Conservation (phyloP, 2,329 filamentous ascomycete genomes). For the Ceratocystis diversiconidia region DNA sequence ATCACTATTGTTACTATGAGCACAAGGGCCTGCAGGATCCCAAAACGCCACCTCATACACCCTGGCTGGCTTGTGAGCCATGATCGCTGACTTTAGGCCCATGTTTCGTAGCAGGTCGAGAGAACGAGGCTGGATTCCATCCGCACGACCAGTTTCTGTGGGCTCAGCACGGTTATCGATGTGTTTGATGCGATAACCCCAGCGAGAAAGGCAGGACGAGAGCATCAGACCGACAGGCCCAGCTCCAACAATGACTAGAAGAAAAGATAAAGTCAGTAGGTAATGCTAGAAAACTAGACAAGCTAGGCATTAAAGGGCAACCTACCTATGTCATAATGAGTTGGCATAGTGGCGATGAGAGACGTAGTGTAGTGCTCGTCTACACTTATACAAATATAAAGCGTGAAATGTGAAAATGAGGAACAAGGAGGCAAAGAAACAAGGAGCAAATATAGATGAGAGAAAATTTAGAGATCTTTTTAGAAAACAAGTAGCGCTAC, state of each 20-base stretch:
- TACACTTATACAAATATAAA: neutral
- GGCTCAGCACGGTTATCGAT: constrained; percentile 82
- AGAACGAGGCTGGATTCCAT: constrained; percentile 83
- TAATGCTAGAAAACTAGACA: constrained; percentile 17
- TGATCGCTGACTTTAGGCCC: constrained; percentile 75
- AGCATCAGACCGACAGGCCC: constrained; percentile 80
- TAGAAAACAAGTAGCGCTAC: neutral
- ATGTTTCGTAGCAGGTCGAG: constrained; percentile 78
- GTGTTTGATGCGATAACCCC: constrained; percentile 92
- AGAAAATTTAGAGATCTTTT: neutral
- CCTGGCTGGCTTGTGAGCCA: constrained; percentile 74
- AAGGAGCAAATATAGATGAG: neutral
- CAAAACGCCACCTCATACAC: constrained; percentile 68
- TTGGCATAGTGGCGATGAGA: neutral
- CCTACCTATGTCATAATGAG: constrained; percentile 34
- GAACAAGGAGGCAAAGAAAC: neutral
- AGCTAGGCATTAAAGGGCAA: constrained; percentile 17
- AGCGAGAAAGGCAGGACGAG: constrained; percentile 74
- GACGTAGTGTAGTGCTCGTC: neutral
- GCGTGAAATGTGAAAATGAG: neutral
- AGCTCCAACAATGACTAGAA: constrained; percentile 67
- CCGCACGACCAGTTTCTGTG: constrained; percentile 71
- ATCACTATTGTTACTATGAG: constrained; percentile 33
- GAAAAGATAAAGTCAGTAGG: constrained; percentile 20
- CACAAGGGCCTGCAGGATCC: constrained; percentile 37